A percentile compares a stretch with the other conserved stretches of the same genome.
Conservation (phyloP, 495 filamentous ascomycete species). For the Pyrenula massariospora region DNA sequence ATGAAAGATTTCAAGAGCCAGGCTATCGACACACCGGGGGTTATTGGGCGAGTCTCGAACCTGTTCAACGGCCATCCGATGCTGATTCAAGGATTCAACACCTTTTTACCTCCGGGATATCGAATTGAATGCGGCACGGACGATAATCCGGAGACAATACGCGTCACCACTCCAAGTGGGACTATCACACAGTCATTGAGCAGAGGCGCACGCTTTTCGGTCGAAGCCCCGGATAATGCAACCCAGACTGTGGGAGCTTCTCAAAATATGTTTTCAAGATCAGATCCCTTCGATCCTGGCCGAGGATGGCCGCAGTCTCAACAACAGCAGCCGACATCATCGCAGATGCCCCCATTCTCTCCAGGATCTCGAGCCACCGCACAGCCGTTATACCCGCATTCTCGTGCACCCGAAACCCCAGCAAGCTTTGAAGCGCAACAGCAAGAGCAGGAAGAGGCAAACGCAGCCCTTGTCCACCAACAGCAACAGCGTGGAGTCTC, state of each 20-base stretch:
- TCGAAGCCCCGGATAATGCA: neutral
- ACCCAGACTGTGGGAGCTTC: neutral
- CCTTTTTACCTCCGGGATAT: constrained; percentile 93
- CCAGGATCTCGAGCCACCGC: constrained; percentile 6
- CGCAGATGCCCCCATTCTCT: neutral
- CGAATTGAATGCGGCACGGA: constrained; percentile 90
- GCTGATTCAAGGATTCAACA: constrained; percentile 97
- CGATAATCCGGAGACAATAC: constrained; percentile 87
- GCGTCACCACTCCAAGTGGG: constrained; percentile 93
- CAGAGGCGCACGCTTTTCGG: neutral
- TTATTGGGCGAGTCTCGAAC: constrained; percentile 94
- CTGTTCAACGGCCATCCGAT: constrained; percentile 94
- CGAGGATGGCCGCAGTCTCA: neutral
- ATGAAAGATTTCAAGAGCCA: constrained; percentile 99
- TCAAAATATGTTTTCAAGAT: neutral
- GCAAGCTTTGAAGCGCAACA: constrained; percentile 21
- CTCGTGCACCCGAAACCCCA: constrained; percentile 5
- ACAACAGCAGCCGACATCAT: neutral
- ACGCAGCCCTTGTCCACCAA: constrained; percentile 48
- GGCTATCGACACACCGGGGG: constrained; percentile 94
- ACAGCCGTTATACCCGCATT: constrained; percentile 9
- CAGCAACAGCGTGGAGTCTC: constrained; percentile 75
- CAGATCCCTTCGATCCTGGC: neutral
- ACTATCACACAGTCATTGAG: constrained; percentile 18
- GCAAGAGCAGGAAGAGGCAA: constrained; percentile 36